phyloP scores from a whole-genome alignment of 2,329 filamentous ascomycete species.

The Aspergillus sp. region DNA sequence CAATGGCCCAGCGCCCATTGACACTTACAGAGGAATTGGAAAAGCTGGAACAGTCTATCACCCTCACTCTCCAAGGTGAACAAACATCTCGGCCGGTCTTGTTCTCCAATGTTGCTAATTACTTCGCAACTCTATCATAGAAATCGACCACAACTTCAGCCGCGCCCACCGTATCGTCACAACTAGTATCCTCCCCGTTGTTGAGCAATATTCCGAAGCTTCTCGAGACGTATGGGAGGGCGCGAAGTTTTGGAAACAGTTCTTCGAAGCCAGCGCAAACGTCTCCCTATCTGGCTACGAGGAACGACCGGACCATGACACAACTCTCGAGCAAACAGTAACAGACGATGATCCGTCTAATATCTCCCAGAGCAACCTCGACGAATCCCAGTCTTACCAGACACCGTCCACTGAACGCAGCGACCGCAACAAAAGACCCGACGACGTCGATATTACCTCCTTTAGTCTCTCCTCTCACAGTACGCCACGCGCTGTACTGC shows the following conservation, averaged over 20 bases:
- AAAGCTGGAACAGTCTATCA: conserved; percentile 94
- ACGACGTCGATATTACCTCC: conserved; percentile 52
- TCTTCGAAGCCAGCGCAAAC: conserved; percentile 98
- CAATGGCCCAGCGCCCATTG: conserved; percentile 60
- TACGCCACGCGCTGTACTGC: conserved; percentile 49
- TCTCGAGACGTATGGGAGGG: conserved; percentile 95
- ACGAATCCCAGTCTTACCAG: conserved; percentile 47
- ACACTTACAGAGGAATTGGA: conserved; percentile 94
- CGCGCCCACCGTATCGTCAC: conserved; percentile 96
- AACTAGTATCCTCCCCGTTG: conserved; percentile 85
- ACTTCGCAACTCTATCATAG: conserved; percentile 50
- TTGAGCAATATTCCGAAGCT: conserved; percentile 94
- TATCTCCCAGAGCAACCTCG: conserved; percentile 47
- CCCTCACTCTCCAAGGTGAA: conserved; percentile 85
- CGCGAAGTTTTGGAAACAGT: conserved; percentile 99
- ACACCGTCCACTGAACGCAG: conserved; percentile 44
- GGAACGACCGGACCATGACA: conserved; percentile 69
- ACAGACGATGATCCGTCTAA: conserved; percentile 61
- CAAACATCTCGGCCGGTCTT: conserved; percentile 18
- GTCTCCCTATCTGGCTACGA: conserved; percentile 96
- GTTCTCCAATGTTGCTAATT: conserved; percentile 18
- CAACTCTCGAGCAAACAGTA: conserved; percentile 54
- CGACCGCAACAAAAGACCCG: conserved; percentile 36
- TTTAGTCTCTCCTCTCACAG: conserved; percentile 52
- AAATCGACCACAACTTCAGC: conserved; percentile 99